phyloP scores from a whole-genome alignment of 1,284 basidiomycete species.

The Heterobasidion occidentale region DNA sequence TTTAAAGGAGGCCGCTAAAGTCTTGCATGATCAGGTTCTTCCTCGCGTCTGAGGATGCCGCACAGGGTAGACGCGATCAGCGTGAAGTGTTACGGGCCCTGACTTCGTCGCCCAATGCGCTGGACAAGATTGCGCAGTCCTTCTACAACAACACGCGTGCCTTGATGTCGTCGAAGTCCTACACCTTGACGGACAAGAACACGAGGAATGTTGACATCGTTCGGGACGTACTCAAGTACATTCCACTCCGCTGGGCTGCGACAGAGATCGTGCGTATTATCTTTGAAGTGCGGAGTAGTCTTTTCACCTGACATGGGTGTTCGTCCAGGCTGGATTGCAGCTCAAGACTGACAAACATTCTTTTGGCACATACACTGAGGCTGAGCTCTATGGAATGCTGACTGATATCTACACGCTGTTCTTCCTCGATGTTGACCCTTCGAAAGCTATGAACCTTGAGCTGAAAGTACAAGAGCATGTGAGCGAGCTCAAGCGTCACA shows the following conservation, averaged over 20 bases:
- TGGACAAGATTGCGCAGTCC: conserved; percentile 44
- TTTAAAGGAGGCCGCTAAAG: not conserved
- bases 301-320: not conserved
- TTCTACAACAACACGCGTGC: conserved; percentile 56
- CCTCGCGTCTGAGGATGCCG: conserved; percentile 39
- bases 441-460: conserved; percentile 46
- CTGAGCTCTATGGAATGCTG: conserved; percentile 56
- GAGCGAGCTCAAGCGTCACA: conserved; percentile 43
- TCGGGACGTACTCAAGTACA: conserved; percentile 56
- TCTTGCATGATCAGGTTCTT: conserved; percentile 34
- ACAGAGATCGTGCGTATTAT: conserved; percentile 49
- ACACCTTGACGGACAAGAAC: conserved; percentile 41
- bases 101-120: conserved; percentile 32
- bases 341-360: conserved; percentile 52
- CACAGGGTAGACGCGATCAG: conserved; percentile 35
- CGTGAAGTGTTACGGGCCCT: conserved; percentile 41
- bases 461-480: conserved; percentile 43
- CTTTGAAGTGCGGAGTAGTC: not conserved
- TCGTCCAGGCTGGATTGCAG: conserved; percentile 59
- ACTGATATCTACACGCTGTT: conserved; percentile 66
- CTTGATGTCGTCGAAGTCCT: conserved; percentile 47
- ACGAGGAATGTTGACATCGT: conserved; percentile 58
- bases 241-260: conserved; percentile 64
- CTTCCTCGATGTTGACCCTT: conserved; percentile 63
- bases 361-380: conserved; percentile 50